A percentile compares a stretch with the other conserved stretches of the same genome.
Evolutionary conservation across 2,329 filamentous ascomycete genomes (phyloP).

Genomic region (Neodidymelliopsis sp.): DNA sequence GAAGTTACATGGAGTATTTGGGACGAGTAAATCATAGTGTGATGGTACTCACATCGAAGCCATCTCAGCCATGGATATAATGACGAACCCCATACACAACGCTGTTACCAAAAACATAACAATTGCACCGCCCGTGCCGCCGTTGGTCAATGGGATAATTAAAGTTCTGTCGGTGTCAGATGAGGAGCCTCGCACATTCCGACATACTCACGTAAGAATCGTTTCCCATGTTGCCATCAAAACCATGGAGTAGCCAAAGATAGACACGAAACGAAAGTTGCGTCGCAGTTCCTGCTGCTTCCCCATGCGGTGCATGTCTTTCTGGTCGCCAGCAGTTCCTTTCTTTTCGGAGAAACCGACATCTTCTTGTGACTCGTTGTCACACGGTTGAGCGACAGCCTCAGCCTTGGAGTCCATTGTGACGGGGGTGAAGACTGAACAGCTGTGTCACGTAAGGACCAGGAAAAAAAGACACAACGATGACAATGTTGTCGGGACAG

Average conservation of each 20-base stretch:
- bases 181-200: too few relatives aligned
- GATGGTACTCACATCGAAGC: conserved; percentile 30
- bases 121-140: conserved; percentile 36
- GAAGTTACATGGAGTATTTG: not conserved
- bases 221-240: conserved; percentile 41
- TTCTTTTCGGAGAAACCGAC: conserved; percentile 25
- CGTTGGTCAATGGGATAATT: conserved; percentile 32
- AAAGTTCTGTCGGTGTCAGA: conserved; percentile 19
- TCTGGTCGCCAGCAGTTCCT: conserved; percentile 28
- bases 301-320: conserved; percentile 41
- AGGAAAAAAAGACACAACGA: too few relatives aligned
- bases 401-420: too few relatives aligned
- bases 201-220: conserved; percentile 23
- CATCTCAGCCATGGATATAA: conserved; percentile 40
- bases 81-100: conserved; percentile 31
- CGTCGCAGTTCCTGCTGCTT: conserved; percentile 37
- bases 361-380: conserved; percentile 21
- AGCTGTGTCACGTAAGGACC: too few relatives aligned
- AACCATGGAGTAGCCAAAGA: conserved; percentile 37
- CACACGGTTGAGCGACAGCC: conserved; percentile 5
- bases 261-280: conserved; percentile 38
- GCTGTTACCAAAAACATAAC: conserved; percentile 35
- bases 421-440: too few relatives aligned
- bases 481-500: too few relatives aligned
- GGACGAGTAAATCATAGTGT: too few relatives aligned